These are phyloP conservation scores for Physcomitrium patens DNA, from an alignment of 225 moss, liverwort and hornwort species.

Conservation along the genomic window DNA sequence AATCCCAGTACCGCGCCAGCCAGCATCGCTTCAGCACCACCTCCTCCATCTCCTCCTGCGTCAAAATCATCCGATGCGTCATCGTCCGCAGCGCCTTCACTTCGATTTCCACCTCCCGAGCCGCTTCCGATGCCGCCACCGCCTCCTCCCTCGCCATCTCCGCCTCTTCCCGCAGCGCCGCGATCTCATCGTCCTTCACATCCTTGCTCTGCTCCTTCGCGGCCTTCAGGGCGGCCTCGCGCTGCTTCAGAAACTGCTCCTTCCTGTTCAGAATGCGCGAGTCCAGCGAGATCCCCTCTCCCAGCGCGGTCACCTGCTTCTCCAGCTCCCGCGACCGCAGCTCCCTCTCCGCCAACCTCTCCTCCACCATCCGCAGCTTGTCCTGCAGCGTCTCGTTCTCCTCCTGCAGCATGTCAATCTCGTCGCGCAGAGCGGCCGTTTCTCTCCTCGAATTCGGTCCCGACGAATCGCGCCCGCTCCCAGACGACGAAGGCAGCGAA, in stretches of 20 bases:
- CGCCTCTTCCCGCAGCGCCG: constrained; percentile 79
- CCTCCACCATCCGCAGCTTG: constrained; percentile 80
- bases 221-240: constrained; percentile 83
- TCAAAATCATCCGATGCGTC: constrained; percentile 93
- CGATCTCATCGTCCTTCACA: constrained; percentile 93
- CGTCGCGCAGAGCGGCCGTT: constrained; percentile 67
- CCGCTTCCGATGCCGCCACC: constrained; percentile 67
- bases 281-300: constrained; percentile 90
- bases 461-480: constrained; percentile 42
- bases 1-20: constrained; percentile 91
- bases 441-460: constrained; percentile 57
- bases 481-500: constrained; percentile 20
- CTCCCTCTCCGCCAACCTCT: constrained; percentile 73
- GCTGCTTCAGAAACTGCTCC: constrained; percentile 72
- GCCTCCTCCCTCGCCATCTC: constrained; percentile 77
- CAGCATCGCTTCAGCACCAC: constrained; percentile 96
- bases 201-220: constrained; percentile 84
- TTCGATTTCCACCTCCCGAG: constrained; percentile 75
- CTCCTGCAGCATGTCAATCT: constrained; percentile 90
- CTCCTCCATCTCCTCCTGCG: constrained; percentile 95
- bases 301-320: constrained; percentile 87
- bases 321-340: constrained; percentile 79
- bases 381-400: constrained; percentile 81
- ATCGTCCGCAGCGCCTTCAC: constrained; percentile 87
- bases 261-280: constrained; percentile 80